Conservation (phyloP, 176 grass and related monocot genomes). For the Cocos nucifera region DNA sequence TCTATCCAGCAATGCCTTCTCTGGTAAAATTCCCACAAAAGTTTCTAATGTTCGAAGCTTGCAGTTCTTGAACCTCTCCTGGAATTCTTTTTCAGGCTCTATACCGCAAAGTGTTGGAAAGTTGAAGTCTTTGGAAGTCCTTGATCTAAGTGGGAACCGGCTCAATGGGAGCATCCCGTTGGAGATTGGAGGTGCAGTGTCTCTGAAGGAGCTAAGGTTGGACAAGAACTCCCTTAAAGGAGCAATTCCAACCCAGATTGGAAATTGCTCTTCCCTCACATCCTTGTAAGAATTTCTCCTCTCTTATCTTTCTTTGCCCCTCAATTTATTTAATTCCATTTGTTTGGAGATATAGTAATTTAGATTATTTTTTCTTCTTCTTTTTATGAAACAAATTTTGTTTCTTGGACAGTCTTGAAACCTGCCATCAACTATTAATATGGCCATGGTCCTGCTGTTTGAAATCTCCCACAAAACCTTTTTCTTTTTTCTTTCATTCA, state of each 20-base stretch:
- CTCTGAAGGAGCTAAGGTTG: slow-evolving; percentile 61
- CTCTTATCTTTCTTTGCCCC: too few relatives aligned
- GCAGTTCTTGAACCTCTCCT: slow-evolving; percentile 68
- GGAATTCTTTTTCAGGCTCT: slow-evolving; percentile 52
- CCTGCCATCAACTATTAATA: too few relatives aligned
- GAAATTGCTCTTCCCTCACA: slow-evolving; percentile 52
- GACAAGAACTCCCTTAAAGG: slow-evolving; percentile 63
- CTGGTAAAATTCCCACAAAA: slow-evolving; percentile 50
- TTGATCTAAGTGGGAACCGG: slow-evolving; percentile 58
- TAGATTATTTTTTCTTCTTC: too few relatives aligned
- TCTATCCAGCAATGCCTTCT: slow-evolving; percentile 85
- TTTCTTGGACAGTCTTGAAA: too few relatives aligned
- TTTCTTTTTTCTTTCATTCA: too few relatives aligned
- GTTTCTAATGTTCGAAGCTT: slow-evolving; percentile 47
- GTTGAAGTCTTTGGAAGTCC: slow-evolving; percentile 62
- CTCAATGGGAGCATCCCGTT: slow-evolving; percentile 60
- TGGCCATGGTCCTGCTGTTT: too few relatives aligned
- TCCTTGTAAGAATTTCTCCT: slow-evolving; percentile 57
- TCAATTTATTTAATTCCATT: too few relatives aligned
- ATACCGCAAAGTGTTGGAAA: slow-evolving; percentile 43
- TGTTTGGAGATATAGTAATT: too few relatives aligned
- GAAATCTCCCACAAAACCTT: too few relatives aligned
- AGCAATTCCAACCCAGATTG: slow-evolving; percentile 60
- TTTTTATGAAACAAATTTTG: too few relatives aligned
- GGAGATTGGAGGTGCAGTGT: slow-evolving; percentile 35